Conservation (phyloP, 78 protist genomes). For the Chrysochromulina parva region DNA sequence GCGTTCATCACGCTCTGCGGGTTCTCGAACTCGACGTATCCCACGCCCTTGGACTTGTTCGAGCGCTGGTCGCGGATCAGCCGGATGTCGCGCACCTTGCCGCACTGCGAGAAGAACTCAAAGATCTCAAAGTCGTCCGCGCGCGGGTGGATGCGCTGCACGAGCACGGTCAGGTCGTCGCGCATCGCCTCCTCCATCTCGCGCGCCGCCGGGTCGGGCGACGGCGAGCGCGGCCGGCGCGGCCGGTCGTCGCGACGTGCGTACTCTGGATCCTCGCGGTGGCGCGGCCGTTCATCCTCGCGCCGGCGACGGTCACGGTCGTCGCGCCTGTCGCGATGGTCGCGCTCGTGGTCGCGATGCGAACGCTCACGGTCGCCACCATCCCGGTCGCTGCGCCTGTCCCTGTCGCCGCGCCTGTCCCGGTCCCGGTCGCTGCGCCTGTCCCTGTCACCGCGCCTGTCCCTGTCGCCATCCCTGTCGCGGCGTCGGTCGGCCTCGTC, state of each 20-base stretch:
- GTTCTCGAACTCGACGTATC: slow-evolving; percentile 35
- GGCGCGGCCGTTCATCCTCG: no score
- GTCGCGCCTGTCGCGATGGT: no score
- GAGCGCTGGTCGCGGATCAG: slow-evolving; percentile 31
- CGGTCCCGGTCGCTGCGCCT: no score
- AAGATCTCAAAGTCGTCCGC: slow-evolving; percentile 34
- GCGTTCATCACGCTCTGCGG: background rate
- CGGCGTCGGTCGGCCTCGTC: no score
- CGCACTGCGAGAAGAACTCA: slow-evolving; percentile 37
- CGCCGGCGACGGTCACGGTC: no score
- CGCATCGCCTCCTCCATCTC: slow-evolving; percentile 20
- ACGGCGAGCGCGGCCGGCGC: background rate
- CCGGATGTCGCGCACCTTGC: slow-evolving; percentile 10
- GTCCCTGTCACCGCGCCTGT: no score
- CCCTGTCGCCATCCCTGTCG: no score
- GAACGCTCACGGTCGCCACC: no score
- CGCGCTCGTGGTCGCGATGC: no score
- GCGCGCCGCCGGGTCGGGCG: background rate
- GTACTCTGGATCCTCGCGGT: no score
- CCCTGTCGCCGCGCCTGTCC: no score
- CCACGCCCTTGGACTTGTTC: slow-evolving; percentile 36
- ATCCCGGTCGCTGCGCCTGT: no score
- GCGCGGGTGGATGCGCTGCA: slow-evolving; percentile 44
- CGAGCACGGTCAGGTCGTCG: slow-evolving; percentile 34
- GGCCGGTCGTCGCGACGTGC: background rate